Evolutionary conservation across 148 eudicot genomes (phyloP), one percentile per base, ranked within the genome.

Genomic region (Bassia scoparia): DNA sequence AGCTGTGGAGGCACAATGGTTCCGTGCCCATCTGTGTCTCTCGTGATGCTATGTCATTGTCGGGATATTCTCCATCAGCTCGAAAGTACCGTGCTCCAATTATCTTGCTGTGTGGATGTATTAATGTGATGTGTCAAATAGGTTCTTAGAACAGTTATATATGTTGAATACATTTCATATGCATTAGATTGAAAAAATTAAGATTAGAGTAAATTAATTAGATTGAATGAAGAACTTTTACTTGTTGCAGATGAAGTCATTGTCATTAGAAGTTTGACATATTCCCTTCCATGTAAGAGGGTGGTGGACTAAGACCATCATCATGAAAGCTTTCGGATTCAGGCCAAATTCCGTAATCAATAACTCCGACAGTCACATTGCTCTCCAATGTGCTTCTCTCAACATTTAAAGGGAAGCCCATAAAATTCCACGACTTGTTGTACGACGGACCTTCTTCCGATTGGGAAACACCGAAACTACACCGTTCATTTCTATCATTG

Each of bases 201-300:
- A n/a, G n/a, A n/a, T n/a, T n/a, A n/a, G n/a, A n/a, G n/a, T n/a
- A n/a, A n/a, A n/a, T n/a, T n/a, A n/a, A n/a, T n/a, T n/a, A n/a
- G n/a, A n/a, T n/a, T n/a, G n/a, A n/a, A n/a, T n/a, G n/a, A n/a
- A n/a, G n/a, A n/a, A n/a, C n/a, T n/a, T 29, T 62, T 86, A 86
- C 89, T 86, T 86, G 80, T 86, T 86, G 75, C 89, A 86, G 46
- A 87, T 83, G 68, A 87, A 87, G 48, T 87, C 33, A 54, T 86
- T 21, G 34, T 60, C 64, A 11, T 15, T 10, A 20, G 83, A 20
- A 86, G 61, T 61, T 13, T 78, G 49, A 35, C 90, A 87, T 17
- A 15, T 26, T 27, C 90, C 90, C 63, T 85, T 87, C 90, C 88
- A 87, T 80, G 78, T 87, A n/a, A 44, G 67, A 7, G 26, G 90